phyloP scores from a whole-genome alignment of 2,329 filamentous ascomycete species.

The Monosporascus sp. region DNA sequence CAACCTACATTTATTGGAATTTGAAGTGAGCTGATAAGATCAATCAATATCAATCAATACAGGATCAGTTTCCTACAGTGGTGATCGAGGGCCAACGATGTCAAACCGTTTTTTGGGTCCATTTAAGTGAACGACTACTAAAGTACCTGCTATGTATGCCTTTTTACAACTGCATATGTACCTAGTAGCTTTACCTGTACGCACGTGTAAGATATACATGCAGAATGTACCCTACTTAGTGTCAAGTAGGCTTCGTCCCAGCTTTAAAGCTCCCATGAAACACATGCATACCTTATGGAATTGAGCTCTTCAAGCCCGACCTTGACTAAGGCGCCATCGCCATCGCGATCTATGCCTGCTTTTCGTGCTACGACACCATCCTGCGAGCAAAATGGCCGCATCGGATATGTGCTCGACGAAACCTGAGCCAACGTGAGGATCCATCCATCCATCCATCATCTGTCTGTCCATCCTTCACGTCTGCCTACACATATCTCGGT shows the following conservation, averaged over 20 bases:
- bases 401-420: constrained; percentile 26
- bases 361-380: no score
- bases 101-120: not conserved
- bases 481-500: no score
- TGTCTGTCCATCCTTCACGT: no score
- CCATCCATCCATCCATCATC: constrained; percentile 1
- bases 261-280: no score
- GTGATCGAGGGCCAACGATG: not conserved
- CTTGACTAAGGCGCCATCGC: not conserved
- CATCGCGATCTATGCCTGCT: not conserved
- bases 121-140: no score
- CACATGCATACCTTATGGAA: not conserved
- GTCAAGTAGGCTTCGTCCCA: no score
- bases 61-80: not conserved
- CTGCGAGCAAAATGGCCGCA: constrained; percentile 14
- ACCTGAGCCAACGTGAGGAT: constrained; percentile 27
- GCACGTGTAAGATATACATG: no score
- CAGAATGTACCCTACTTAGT: no score
- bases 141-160: no score
- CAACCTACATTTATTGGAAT: not conserved
- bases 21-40: not conserved
- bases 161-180: no score
- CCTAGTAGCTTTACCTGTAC: no score
- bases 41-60: not conserved
- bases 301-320: not conserved